Percentiles rank a stretch among this genome's conserved stretches.
Evolutionary conservation across 257 asterid genomes (phyloP).

Genomic region (Ballota nigra): DNA sequence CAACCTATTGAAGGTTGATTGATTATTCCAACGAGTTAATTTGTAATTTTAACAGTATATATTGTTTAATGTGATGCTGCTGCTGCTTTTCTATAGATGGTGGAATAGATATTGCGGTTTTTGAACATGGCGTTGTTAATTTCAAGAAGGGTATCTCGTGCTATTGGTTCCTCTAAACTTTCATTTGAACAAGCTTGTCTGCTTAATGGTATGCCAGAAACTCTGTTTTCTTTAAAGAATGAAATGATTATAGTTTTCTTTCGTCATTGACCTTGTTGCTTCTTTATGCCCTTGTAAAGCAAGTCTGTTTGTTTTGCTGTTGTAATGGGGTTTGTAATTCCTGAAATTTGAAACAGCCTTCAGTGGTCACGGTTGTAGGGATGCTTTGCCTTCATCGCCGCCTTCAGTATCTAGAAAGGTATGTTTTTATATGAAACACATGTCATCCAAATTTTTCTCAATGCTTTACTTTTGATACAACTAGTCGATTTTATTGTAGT

Average conservation of each 20-base stretch:
- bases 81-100: not conserved
- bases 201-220: conserved; percentile 18
- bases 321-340: not conserved
- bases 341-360: conserved; percentile 8
- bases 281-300: not conserved
- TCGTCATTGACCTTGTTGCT: not conserved
- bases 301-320: too few species aligned
- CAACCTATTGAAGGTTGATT: too few species aligned
- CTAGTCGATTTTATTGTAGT: not conserved
- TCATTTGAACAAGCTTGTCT: not conserved
- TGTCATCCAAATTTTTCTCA: not conserved
- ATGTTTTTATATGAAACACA: not conserved
- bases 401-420: conserved; percentile 31
- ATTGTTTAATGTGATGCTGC: not conserved
- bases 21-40: not conserved
- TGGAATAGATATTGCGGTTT: not conserved
- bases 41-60: not conserved
- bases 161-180: conserved; percentile 14
- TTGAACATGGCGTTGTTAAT: conserved; percentile 25
- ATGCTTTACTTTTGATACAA: not conserved
- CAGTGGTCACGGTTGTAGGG: conserved; percentile 17
- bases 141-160: conserved; percentile 26
- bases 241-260: too few species aligned
- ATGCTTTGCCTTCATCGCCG: conserved; percentile 1
- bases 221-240: not conserved